phyloP scores from a whole-genome alignment of 116 monocot genomes.

The Iris pallida region DNA sequence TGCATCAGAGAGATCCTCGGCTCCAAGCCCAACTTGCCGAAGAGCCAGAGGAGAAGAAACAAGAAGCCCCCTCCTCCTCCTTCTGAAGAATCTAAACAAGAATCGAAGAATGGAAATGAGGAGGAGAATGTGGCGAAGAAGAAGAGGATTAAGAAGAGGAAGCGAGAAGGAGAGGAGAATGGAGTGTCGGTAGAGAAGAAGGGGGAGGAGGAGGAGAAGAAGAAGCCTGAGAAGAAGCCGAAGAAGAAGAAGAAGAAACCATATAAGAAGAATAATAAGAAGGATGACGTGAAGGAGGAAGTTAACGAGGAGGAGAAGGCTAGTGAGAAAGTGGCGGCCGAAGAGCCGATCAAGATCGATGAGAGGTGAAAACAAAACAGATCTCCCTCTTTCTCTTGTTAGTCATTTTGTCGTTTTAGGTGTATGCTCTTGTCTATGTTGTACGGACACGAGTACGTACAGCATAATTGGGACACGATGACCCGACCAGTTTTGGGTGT shows the following conservation, averaged over 20 bases:
- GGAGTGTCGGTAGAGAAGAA: constrained; percentile 7
- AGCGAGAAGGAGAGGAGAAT: constrained; percentile 12
- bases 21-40: constrained; percentile 22
- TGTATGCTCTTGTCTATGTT: too few species aligned
- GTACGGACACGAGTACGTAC: too few species aligned
- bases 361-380: constrained; percentile 18
- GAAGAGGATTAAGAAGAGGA: constrained; percentile 20
- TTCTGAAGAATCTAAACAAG: constrained; percentile 11
- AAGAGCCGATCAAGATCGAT: constrained; percentile 11
- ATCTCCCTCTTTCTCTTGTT: neutral
- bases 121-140: neutral
- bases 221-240: constrained; percentile 13
- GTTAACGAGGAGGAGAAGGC: neutral
- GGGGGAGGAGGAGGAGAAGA: constrained; percentile 10
- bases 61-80: constrained; percentile 13
- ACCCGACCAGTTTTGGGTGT: too few species aligned
- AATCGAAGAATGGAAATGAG: constrained; percentile 11
- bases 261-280: too few species aligned
- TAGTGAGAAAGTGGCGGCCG: neutral
- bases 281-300: neutral
- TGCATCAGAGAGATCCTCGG: constrained; percentile 39
- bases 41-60: constrained; percentile 24
- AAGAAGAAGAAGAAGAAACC: neutral
- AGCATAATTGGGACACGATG: too few species aligned
- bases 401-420: neutral